Evolutionary conservation across 306 rosid genomes (phyloP).

Genomic region (Castanospermum australe): DNA sequence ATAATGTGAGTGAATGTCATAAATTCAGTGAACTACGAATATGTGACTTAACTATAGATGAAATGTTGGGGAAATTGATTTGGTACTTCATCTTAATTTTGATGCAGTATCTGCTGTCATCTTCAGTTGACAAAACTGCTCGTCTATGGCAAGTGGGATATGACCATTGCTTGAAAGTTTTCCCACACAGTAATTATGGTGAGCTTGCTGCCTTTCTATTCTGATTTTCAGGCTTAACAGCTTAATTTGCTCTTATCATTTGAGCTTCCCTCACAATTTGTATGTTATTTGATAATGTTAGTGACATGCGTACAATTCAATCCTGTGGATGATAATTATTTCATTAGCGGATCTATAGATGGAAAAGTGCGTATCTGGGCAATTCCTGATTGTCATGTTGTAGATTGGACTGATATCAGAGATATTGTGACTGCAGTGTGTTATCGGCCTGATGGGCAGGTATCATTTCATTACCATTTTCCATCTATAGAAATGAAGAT

Average conservation of each 20-base stretch:
- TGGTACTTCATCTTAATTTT: constrained; percentile 16
- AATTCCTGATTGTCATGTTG: constrained; percentile 72
- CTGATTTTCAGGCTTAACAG: background rate
- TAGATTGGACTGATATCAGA: constrained; percentile 74
- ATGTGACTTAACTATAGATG: background rate
- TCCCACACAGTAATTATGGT: constrained; percentile 94
- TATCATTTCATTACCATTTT: constrained; percentile 35
- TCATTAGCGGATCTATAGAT: constrained; percentile 96
- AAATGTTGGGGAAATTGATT: constrained; percentile 13
- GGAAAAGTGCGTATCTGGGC: constrained; percentile 98
- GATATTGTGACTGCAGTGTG: constrained; percentile 91
- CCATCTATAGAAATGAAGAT: constrained; percentile 17
- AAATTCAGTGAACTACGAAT: constrained; percentile 2
- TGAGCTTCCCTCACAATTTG: constrained; percentile 22
- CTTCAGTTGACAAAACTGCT: constrained; percentile 87
- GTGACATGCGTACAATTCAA: constrained; percentile 94
- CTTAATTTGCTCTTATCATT: constrained; percentile 9
- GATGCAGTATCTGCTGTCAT: constrained; percentile 81
- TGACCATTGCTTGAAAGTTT: constrained; percentile 71
- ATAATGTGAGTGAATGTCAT: constrained; percentile 68
- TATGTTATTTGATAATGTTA: constrained; percentile 37
- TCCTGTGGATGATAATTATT: constrained; percentile 85
- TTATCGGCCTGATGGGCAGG: constrained; percentile 95
- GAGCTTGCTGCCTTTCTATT: constrained; percentile 19
- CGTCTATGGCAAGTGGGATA: constrained; percentile 84